phyloP scores from a whole-genome alignment of 1,284 basidiomycete genomes.

The Golubevia sp. region DNA sequence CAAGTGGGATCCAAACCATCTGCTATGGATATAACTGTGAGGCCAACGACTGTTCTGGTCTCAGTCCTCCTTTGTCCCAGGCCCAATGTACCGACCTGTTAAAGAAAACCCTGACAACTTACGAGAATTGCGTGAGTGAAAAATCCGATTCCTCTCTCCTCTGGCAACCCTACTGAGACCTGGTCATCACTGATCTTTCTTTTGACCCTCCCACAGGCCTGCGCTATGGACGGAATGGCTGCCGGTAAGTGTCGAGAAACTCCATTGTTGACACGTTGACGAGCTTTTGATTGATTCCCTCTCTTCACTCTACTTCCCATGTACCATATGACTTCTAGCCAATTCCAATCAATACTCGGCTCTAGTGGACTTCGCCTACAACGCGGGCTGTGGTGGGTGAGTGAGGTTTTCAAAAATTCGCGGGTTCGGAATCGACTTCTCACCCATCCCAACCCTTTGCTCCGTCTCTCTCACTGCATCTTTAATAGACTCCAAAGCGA shows the following conservation, averaged over 20 bases:
- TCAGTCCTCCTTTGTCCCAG: not conserved
- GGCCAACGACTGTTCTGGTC: not conserved
- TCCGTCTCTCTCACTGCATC: too few species aligned
- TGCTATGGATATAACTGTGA: slow-evolving; percentile 2
- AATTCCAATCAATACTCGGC: not conserved
- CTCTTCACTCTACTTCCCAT: too few species aligned
- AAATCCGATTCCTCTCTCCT: not conserved
- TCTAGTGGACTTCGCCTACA: not conserved
- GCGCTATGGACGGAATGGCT: slow-evolving; percentile 1
- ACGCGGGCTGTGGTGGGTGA: not conserved
- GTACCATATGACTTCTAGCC: too few species aligned
- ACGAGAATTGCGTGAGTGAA: not conserved
- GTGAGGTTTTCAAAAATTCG: too few species aligned
- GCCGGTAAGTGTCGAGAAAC: too few species aligned
- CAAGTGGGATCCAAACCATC: not conserved
- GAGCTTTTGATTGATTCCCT: too few species aligned
- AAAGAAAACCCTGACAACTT: not conserved
- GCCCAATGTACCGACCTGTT: not conserved
- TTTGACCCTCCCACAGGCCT: not conserved
- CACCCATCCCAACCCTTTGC: too few species aligned
- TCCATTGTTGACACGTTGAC: too few species aligned
- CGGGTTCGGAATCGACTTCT: too few species aligned
- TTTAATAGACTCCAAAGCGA: not conserved
- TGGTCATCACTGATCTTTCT: too few species aligned
- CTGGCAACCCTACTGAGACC: not conserved